These are phyloP conservation scores for Periconia sp. DNA, from an alignment of 2,329 filamentous ascomycete species.

Conservation along the genomic window DNA sequence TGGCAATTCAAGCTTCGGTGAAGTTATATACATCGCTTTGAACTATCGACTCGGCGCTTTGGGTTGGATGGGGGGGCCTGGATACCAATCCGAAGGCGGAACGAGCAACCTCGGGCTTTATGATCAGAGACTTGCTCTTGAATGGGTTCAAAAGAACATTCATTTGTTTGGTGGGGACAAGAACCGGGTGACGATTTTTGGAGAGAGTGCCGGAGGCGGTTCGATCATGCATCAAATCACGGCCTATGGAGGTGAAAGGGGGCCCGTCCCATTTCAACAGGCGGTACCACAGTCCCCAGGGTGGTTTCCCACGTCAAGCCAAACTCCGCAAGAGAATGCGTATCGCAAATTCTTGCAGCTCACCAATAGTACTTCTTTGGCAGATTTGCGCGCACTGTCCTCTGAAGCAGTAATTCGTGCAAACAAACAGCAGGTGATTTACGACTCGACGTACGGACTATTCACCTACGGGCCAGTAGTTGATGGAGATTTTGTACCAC, in stretches of 20 bases:
- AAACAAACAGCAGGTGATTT: slow-evolving; percentile 33
- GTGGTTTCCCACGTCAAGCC: slow-evolving; percentile 35
- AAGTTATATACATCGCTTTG: slow-evolving; percentile 48
- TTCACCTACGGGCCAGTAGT: slow-evolving; percentile 39
- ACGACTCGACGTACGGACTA: slow-evolving; percentile 35
- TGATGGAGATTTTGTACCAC: slow-evolving; percentile 37
- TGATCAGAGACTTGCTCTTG: slow-evolving; percentile 44
- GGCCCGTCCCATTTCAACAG: slow-evolving; percentile 41
- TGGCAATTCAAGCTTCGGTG: slow-evolving; percentile 42
- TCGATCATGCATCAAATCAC: slow-evolving; percentile 46
- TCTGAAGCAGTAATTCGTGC: slow-evolving; percentile 37
- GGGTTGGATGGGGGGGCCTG: slow-evolving; percentile 38
- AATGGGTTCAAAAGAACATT: slow-evolving; percentile 46
- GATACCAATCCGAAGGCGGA: slow-evolving; percentile 37
- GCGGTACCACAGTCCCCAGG: slow-evolving; percentile 45
- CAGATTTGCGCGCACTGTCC: slow-evolving; percentile 34
- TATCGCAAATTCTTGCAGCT: slow-evolving; percentile 35
- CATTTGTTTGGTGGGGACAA: slow-evolving; percentile 43
- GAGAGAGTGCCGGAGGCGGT: slow-evolving; percentile 43
- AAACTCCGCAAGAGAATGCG: slow-evolving; percentile 28
- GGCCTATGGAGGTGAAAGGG: slow-evolving; percentile 43
- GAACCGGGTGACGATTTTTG: slow-evolving; percentile 41
- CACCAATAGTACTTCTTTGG: slow-evolving; percentile 36
- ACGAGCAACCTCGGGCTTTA: slow-evolving; percentile 37
- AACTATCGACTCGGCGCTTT: slow-evolving; percentile 51